phyloP scores from a whole-genome alignment of 2,329 filamentous ascomycete genomes.

The Verticillium dahliae region DNA sequence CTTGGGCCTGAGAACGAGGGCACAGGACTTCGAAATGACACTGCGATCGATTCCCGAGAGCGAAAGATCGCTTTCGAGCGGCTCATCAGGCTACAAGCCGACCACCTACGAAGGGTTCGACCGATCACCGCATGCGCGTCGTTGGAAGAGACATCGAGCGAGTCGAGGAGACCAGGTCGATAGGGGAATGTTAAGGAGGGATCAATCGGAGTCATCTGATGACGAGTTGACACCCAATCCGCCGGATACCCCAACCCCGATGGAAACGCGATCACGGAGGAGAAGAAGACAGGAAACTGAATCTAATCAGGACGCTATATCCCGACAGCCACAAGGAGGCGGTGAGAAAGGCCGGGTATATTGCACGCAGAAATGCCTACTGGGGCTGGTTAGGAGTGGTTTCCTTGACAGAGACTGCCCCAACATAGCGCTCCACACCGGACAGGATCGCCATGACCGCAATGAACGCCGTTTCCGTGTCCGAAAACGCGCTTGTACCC shows the following conservation, averaged over 20 bases:
- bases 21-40: slow-evolving; percentile 17
- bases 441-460: not conserved
- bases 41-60: slow-evolving; percentile 13
- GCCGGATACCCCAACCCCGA: too few species aligned
- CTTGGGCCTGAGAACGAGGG: slow-evolving; percentile 10
- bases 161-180: too few species aligned
- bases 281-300: too few species aligned
- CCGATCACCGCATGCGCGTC: slow-evolving; percentile 8
- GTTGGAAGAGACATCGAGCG: too few species aligned
- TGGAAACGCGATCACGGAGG: too few species aligned
- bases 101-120: slow-evolving; percentile 13
- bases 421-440: slow-evolving; percentile 26
- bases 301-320: too few species aligned
- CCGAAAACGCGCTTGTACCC: not conserved
- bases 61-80: slow-evolving; percentile 8
- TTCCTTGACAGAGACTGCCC: slow-evolving; percentile 27
- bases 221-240: too few species aligned
- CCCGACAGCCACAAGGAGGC: not conserved
- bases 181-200: too few species aligned
- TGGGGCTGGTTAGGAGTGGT: slow-evolving; percentile 22
- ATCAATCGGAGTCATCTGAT: too few species aligned
- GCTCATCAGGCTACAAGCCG: slow-evolving; percentile 9
- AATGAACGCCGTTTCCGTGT: slow-evolving; percentile 17
- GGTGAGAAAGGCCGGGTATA: slow-evolving; percentile 15
- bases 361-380: slow-evolving; percentile 31